phyloP scores from a whole-genome alignment of 2,329 filamentous ascomycete genomes.

The Fusarium tuaranense region DNA sequence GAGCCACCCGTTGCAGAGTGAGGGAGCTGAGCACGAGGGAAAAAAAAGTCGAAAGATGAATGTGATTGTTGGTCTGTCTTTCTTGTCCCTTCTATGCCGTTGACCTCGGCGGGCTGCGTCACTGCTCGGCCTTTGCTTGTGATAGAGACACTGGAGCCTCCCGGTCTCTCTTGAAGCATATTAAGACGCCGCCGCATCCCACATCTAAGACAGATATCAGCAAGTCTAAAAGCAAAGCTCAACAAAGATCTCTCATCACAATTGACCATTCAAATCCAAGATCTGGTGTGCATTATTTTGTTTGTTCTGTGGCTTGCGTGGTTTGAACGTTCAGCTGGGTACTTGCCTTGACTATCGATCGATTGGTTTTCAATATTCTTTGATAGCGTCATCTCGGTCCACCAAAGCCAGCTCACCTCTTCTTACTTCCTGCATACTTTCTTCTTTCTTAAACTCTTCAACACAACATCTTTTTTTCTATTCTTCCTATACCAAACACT shows the following conservation, averaged over 20 bases:
- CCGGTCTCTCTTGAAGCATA: neutral
- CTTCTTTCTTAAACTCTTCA: neutral
- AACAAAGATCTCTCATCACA: neutral
- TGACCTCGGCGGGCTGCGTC: conserved; percentile 31
- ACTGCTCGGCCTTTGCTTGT: conserved; percentile 33
- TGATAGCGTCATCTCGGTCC: conserved; percentile 38
- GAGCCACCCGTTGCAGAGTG: neutral
- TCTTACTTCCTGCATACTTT: conserved; percentile 1
- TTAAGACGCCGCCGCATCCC: neutral
- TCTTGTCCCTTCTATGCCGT: neutral
- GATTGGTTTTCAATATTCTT: conserved; percentile 2
- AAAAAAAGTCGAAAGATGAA: conserved; percentile 3
- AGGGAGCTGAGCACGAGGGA: neutral
- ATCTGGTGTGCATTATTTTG: neutral
- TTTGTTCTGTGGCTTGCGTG: neutral
- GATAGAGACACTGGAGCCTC: conserved; percentile 10
- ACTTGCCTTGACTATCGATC: neutral
- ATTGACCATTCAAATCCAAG: neutral
- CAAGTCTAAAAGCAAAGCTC: neutral
- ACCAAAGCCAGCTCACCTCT: conserved; percentile 6
- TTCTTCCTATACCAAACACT: neutral
- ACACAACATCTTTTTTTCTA: neutral
- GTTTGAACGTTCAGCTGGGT: neutral
- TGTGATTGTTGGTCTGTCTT: conserved; percentile 1
- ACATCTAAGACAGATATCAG: neutral